Percentiles rank a stretch among this genome's conserved stretches.
These are phyloP conservation scores for Eremothecium coryli DNA, from an alignment of 1,139 yeast species.

Conservation along the genomic window DNA sequence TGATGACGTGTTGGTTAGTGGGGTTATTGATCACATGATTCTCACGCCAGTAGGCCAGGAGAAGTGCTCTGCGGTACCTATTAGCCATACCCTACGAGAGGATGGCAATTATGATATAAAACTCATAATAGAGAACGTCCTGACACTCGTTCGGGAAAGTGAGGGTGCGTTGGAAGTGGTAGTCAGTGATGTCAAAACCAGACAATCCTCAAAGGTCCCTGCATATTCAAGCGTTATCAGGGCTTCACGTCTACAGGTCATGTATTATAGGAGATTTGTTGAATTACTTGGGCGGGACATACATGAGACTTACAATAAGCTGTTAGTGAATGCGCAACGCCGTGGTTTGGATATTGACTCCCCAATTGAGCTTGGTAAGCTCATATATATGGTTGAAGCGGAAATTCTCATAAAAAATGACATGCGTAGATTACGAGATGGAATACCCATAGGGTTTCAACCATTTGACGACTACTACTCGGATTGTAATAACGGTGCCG, in stretches of 20 bases:
- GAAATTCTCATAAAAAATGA: conserved; percentile 36
- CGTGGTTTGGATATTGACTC: conserved; percentile 42
- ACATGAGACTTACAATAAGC: conserved; percentile 19
- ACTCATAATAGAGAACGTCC: conserved; percentile 7
- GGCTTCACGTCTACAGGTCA: conserved; percentile 48
- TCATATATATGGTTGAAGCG: conserved; percentile 34
- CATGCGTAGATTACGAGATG: conserved; percentile 39
- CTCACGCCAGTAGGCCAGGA: conserved; percentile 8
- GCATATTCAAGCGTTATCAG: conserved; percentile 38
- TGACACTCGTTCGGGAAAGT: conserved; percentile 1
- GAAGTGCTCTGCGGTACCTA: conserved; percentile 7
- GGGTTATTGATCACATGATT: conserved; percentile 48
- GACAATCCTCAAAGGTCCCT: conserved; percentile 39
- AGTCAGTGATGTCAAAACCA: conserved; percentile 53
- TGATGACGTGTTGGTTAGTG: conserved; percentile 43
- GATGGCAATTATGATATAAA: conserved; percentile 15
- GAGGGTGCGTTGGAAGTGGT: conserved; percentile 22
- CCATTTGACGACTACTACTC: conserved; percentile 31
- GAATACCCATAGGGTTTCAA: conserved; percentile 37
- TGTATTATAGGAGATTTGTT: conserved; percentile 43
- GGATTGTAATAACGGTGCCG: conserved; percentile 1
- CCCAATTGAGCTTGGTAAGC: conserved; percentile 37
- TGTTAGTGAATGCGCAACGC: conserved; percentile 38
- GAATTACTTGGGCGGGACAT: conserved; percentile 31
- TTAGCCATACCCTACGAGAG: conserved; percentile 24